Evolutionary conservation across 1,284 basidiomycete genomes (phyloP).

Genomic region (Thelephora terrestris): DNA sequence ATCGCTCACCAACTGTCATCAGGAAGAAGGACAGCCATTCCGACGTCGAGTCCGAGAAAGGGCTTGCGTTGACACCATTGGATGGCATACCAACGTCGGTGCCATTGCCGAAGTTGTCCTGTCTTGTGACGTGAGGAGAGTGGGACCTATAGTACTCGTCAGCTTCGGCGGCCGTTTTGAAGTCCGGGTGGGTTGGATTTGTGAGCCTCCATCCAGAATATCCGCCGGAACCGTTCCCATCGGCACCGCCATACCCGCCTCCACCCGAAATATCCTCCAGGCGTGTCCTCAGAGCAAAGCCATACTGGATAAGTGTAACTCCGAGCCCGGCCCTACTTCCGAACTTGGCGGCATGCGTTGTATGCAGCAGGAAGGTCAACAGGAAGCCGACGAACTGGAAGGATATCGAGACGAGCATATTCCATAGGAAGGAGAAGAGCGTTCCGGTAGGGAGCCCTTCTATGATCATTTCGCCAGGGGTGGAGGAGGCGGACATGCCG

Average conservation of each 20-base stretch:
- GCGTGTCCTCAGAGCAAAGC: slow-evolving; percentile 67
- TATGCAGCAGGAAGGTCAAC: slow-evolving; percentile 88
- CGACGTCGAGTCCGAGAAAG: slow-evolving; percentile 40
- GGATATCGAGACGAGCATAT: slow-evolving; percentile 85
- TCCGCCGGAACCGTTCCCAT: slow-evolving; percentile 15
- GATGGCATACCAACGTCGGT: no score
- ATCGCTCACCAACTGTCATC: slow-evolving; percentile 70
- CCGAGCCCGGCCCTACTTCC: slow-evolving; percentile 93
- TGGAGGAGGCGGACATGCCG: slow-evolving; percentile 29
- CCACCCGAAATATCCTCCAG: slow-evolving; percentile 23
- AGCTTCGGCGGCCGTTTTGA: slow-evolving; percentile 38
- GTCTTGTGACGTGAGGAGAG: slow-evolving; percentile 5
- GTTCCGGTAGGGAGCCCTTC: slow-evolving; percentile 71
- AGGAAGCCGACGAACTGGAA: slow-evolving; percentile 98
- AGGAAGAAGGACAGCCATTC: slow-evolving; percentile 92
- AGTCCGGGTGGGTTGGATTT: slow-evolving; percentile 23
- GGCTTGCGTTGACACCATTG: no score
- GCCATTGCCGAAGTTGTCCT: no score
- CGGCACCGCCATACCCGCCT: slow-evolving; percentile 3
- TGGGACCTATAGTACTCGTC: slow-evolving; percentile 32
- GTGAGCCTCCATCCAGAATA: slow-evolving; percentile 12
- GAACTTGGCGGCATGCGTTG: slow-evolving; percentile 91
- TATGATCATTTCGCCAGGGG: slow-evolving; percentile 60
- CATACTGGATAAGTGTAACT: slow-evolving; percentile 91
- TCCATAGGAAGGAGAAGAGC: slow-evolving; percentile 86